These are phyloP conservation scores for Xylaria digitata DNA, from an alignment of 2,329 filamentous ascomycete species.

Conservation along the genomic window DNA sequence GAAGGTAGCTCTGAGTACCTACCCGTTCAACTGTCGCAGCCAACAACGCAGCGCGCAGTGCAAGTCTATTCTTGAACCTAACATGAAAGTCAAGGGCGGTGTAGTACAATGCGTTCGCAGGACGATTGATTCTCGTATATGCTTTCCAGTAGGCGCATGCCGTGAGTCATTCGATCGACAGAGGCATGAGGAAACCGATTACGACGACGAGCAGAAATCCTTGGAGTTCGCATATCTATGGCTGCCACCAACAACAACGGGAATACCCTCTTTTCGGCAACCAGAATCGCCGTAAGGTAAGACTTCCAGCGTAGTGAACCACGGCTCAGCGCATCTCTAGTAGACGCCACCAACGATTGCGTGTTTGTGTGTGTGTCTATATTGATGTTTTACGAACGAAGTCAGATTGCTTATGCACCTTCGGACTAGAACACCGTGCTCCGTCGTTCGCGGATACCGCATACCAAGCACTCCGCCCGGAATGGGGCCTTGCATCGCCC, in stretches of 20 bases:
- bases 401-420: neutral
- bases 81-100: conserved; percentile 1
- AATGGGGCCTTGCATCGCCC: neutral
- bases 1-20: neutral
- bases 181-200: neutral
- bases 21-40: neutral
- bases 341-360: conserved; percentile 18
- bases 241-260: conserved; percentile 16
- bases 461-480: neutral
- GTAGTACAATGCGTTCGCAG: neutral
- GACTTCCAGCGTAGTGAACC: neutral
- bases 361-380: neutral
- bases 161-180: conserved; percentile 5
- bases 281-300: neutral
- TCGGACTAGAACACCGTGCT: neutral
- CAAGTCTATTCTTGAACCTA: conserved; percentile 17
- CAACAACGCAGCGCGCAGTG: conserved; percentile 2
- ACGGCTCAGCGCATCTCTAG: neutral
- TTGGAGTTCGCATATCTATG: neutral
- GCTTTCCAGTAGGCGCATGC: neutral
- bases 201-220: conserved; percentile 4
- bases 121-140: neutral
- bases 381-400: neutral
- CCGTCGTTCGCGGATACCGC: neutral
- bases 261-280: neutral